Conservation (phyloP, 352 stramenopile genomes). For the Globisporangium spiculum region DNA sequence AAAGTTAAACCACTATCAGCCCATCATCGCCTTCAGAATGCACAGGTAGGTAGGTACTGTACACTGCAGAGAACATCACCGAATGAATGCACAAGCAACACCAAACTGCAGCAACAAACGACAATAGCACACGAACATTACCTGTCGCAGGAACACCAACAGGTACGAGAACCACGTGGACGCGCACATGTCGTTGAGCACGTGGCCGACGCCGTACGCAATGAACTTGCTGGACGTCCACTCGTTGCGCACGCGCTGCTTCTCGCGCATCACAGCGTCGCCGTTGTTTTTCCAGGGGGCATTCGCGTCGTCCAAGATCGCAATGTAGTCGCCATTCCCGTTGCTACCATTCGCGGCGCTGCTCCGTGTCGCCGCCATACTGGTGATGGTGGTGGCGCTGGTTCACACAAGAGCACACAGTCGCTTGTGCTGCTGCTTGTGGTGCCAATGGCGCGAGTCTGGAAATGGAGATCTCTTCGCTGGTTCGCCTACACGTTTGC, state of each 20-base stretch:
- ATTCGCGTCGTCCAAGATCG: slow-evolving; percentile 14
- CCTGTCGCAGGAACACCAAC: slow-evolving; percentile 72
- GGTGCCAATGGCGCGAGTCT: slow-evolving; percentile 7
- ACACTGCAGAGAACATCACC: slow-evolving; percentile 1
- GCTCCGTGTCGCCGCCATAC: neutral
- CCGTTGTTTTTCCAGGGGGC: neutral
- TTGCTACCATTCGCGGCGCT: neutral
- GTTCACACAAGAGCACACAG: neutral
- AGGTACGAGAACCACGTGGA: slow-evolving; percentile 88
- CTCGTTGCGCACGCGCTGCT: slow-evolving; percentile 17
- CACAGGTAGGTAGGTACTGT: neutral
- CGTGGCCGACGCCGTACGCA: slow-evolving; percentile 78
- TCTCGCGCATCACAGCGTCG: slow-evolving; percentile 1
- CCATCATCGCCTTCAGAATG: neutral
- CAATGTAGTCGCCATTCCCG: slow-evolving; percentile 16
- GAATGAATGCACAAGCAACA: neutral
- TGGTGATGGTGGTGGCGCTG: neutral
- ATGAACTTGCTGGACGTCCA: slow-evolving; percentile 65
- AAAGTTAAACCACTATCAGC: neutral
- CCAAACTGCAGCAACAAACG: neutral
- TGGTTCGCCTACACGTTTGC: neutral
- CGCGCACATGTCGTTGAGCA: slow-evolving; percentile 88
- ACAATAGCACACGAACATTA: slow-evolving; percentile 11
- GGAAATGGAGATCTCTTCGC: neutral
- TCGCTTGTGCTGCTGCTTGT: neutral